Evolutionary conservation across 345 rosid species (phyloP), one percentile per base, ranked within the genome.

Genomic region (Rhizophora apiculata): DNA sequence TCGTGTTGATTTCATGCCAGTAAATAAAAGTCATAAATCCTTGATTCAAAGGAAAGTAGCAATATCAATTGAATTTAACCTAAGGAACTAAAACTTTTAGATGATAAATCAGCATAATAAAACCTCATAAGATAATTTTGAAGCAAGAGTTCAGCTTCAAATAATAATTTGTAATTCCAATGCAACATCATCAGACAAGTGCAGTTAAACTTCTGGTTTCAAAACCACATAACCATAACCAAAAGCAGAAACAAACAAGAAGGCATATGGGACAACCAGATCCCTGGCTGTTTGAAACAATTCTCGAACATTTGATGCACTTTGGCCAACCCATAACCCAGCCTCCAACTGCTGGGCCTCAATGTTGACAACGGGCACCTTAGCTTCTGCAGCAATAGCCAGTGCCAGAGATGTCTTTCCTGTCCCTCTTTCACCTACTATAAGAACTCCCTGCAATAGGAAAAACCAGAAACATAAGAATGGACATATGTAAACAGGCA

Each of bases 241-340:
- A 22, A 61, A 48, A 29, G 68, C 56, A 60, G 58, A 63, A 43
- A 69, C 53, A 61, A 68, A 67, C 31, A 71, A 57, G 56, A 64
- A 72, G 69, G 81, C 54, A 64, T 64, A 58, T 61, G 64, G 82
- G 71, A 76, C 75, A 75, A 93, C 98, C 96, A 93, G 72, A 75
- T 93, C 97, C 80, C 98, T 88, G 46, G 98, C 98, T 60, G 98
- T 87, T 81, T 90, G 96, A 83, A 93, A 93, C 82, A 93, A 88
- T 82, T 93, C 98, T 78, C 98, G 87, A 77, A 93, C 89, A 82
- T 93, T 93, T 6, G 98, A 90, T 61, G 98, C 98, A 82, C 98
- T 87, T 82, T 93, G 98, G 68, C 98, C 98, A 81, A 93, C 97
- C 98, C 97, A 93, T 43, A 90, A 78, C 52, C 98, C 98, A 77